Base-by-base conservation (phyloP, 2,329 filamentous ascomycete genomes). In the Neopestalotiopsis sp. region DNA sequence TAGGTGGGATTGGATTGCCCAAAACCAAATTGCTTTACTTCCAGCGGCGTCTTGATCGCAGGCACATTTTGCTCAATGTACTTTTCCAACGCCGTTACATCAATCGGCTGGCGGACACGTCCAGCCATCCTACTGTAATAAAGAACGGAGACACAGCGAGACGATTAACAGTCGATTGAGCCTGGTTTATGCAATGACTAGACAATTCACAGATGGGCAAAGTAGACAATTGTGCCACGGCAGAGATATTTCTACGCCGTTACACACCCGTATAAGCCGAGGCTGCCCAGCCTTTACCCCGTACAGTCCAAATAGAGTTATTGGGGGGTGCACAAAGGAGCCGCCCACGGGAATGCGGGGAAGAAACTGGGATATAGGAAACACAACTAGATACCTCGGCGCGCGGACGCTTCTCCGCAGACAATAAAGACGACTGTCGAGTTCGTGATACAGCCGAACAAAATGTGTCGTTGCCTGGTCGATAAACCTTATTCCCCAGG, bases 81-180 rank as follows among this genome's bases (percentile, higher is more conserved):
- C 72, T 85, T 87, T 83, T 94, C 91, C 66, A 98, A 85, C 7
- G 92, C 89, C 75, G 87, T 82, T 74, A 95, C 82, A 77, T 97
- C 92, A 77, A 98, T 95, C 61, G 93, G 93, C 80, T 98, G 95
- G 79, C 95, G 90, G 70, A 98, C 90, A 72, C 86, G 86, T 75
- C 94, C 94, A 68, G 94, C 94, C 94, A 97, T 90, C 66, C 10
- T 61, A 14, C 14, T 62, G 3, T 20, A 38, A 5, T 62, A 34
- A 4, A 42, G 30, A 34, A n/a, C 14, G 17, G 2, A 9, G 17
- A 3, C n/a, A 20, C n/a, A 20, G 45, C 7, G 6, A n/a, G 7
- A n/a, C 6, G 45, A 7, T 53, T 53, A 53, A 20, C n/a, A 9
- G n/a, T 53, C 9, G n/a, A 20, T 4, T 3, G 20, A 9, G n/a